Evolutionary conservation across 208 protist species (phyloP).

Genomic region (Trypanosoma rangeli): DNA sequence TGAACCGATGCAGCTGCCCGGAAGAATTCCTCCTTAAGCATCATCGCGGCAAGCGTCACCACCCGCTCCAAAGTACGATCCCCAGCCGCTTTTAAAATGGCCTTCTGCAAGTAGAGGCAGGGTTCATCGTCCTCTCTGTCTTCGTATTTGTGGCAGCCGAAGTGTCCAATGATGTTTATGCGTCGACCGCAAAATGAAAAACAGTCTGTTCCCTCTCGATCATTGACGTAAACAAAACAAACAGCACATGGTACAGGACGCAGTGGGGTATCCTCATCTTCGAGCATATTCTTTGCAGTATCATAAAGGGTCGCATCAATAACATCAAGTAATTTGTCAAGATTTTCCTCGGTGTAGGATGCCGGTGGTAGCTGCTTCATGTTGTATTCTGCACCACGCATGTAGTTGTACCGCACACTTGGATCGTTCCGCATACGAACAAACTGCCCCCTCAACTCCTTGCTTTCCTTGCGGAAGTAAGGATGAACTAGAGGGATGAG

Average conservation of each 20-base stretch:
- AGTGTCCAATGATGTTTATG: conserved; percentile 77
- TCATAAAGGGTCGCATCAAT: conserved; percentile 55
- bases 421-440: conserved; percentile 75
- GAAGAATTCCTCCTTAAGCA: conserved; percentile 48
- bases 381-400: conserved; percentile 35
- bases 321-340: conserved; percentile 46
- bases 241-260: conserved; percentile 62
- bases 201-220: conserved; percentile 56
- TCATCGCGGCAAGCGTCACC: conserved; percentile 49
- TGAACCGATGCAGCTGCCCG: conserved; percentile 32
- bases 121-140: conserved; percentile 36
- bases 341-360: conserved; percentile 44
- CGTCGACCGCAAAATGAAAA: conserved; percentile 56
- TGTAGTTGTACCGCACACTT: conserved; percentile 66
- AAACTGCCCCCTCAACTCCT: conserved; percentile 54
- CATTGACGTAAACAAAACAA: conserved; percentile 66
- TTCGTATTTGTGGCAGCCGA: conserved; percentile 51
- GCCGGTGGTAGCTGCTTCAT: conserved; percentile 49
- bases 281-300: conserved; percentile 40
- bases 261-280: conserved; percentile 33
- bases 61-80: conserved; percentile 71
- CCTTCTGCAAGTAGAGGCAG: conserved; percentile 51
- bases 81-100: conserved; percentile 69
- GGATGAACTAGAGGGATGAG: conserved; percentile 57
- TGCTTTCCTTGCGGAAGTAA: conserved; percentile 40